Evolutionary conservation across 1,139 yeast genomes (phyloP), one percentile per base, ranked within the genome.

Genomic region (Tardiomyces digboiensis): DNA sequence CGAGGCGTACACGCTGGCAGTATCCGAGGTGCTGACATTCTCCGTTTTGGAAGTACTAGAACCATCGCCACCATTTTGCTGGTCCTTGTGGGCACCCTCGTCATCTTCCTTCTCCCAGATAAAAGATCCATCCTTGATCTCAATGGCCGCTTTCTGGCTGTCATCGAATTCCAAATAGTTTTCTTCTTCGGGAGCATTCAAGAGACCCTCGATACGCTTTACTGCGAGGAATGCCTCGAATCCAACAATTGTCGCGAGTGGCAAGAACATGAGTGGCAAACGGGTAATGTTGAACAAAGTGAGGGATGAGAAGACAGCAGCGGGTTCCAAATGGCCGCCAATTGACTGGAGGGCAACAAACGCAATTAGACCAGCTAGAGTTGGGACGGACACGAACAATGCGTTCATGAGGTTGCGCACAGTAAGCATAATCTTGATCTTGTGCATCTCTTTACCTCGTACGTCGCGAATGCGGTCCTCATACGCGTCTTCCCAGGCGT

Each of bases 251-350:
- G 74, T 66, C 16, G 87, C 81, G 44, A 76, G 65, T 22, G 86
- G 80, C 44, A 82, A 65, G 49, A 84, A 80, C 49, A 62, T 50
- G 57, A 82, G 70, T 65, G 85, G 67, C 20, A 95, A 96, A 43
- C 85, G 66, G 55, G 85, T 67, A 56, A 85, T 70, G 52, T 80
- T 80, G 68, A 87, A 88, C 46, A 85, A 71, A 0, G 93, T 75
- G 44, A 88, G 68, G 12, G 95, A 82, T 0, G 96, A 76, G 58
- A 88, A 88, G n/a, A 87, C 78, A 29, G 74, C 67, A 2, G 87
- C 89, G 1, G 94, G 81, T 48, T 71, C 70, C 51, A 77, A 71
- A n/a, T 56, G 57, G 20, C 69, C 63, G 39, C 72, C 65, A 4
- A 79, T 64, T 38, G 74, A 78, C 52, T 80, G 81, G 52, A 84